Percentiles rank a stretch among this genome's conserved stretches.
phyloP scores from a whole-genome alignment of 495 filamentous ascomycete species.

The Echria macrotheca region DNA sequence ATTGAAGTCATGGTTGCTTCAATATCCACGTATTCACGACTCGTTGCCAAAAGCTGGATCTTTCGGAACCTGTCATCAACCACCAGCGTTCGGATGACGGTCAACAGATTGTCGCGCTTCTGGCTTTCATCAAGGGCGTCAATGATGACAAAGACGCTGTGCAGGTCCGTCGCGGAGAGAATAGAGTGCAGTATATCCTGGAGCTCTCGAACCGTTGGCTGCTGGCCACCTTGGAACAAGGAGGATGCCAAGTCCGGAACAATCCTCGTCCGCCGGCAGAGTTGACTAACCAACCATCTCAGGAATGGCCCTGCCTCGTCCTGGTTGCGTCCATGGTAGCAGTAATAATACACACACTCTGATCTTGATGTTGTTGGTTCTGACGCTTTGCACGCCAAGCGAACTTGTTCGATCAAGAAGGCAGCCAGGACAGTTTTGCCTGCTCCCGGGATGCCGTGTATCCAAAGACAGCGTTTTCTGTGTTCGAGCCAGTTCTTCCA shows the following conservation, averaged over 20 bases:
- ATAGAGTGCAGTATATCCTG: slow-evolving; percentile 9
- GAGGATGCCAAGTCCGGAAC: slow-evolving; percentile 17
- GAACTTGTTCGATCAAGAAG: slow-evolving; percentile 17
- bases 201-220: slow-evolving; percentile 5
- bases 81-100: slow-evolving; percentile 22
- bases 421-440: slow-evolving; percentile 38
- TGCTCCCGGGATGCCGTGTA: slow-evolving; percentile 38
- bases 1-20: slow-evolving; percentile 14
- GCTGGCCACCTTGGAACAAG: slow-evolving; percentile 3
- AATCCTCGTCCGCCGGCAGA: slow-evolving; percentile 25
- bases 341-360: slow-evolving; percentile 35
- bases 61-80: slow-evolving; percentile 29
- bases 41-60: slow-evolving; percentile 36
- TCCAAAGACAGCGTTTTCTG: slow-evolving; percentile 23
- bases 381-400: not conserved
- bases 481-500: slow-evolving; percentile 24
- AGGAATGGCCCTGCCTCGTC: slow-evolving; percentile 30
- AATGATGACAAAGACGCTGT: slow-evolving; percentile 23
- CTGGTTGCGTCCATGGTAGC: slow-evolving; percentile 30
- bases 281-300: slow-evolving; percentile 23
- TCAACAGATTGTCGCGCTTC: slow-evolving; percentile 17
- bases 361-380: not conserved
- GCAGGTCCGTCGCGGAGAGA: not conserved
- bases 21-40: slow-evolving; percentile 41
- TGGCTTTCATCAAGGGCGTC: slow-evolving; percentile 36